Conservation (phyloP, 495 filamentous ascomycete species). For the Neurospora sp. region DNA sequence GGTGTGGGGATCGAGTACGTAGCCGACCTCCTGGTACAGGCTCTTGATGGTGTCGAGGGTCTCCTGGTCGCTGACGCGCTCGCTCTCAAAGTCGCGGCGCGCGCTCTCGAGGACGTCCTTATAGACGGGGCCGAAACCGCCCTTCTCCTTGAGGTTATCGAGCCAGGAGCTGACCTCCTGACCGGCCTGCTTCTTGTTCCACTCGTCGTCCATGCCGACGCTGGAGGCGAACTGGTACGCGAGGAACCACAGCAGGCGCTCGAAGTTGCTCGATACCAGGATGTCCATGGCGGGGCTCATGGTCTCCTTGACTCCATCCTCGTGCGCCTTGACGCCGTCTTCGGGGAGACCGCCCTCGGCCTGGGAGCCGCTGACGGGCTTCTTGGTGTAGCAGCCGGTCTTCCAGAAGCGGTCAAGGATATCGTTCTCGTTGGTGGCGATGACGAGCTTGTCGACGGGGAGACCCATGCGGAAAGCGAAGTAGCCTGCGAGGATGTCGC, state of each 20-base stretch:
- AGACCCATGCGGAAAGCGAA: constrained; percentile 89
- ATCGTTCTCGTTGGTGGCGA: constrained; percentile 91
- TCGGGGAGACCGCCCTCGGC: constrained; percentile 46
- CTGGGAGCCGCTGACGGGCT: constrained; percentile 42
- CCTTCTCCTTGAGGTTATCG: constrained; percentile 59
- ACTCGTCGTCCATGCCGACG: constrained; percentile 46
- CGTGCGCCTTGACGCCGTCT: constrained; percentile 57
- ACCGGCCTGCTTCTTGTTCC: constrained; percentile 50
- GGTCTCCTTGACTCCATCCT: constrained; percentile 72
- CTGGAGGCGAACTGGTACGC: constrained; percentile 50
- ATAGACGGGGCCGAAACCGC: constrained; percentile 68
- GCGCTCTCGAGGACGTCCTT: constrained; percentile 54
- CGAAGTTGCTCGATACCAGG: constrained; percentile 89
- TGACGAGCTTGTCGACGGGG: constrained; percentile 69
- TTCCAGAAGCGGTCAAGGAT: constrained; percentile 80
- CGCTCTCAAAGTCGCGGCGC: constrained; percentile 61
- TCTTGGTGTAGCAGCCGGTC: constrained; percentile 72
- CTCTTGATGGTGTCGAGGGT: constrained; percentile 63
- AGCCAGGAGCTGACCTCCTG: constrained; percentile 63
- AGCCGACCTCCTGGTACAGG: constrained; percentile 52
- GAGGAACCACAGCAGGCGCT: constrained; percentile 90
- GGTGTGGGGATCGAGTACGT: constrained; percentile 86
- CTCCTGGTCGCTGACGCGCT: constrained; percentile 70
- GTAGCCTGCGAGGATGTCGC: constrained; percentile 88
- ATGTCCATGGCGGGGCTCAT: constrained; percentile 94